Evolutionary conservation across 2,329 filamentous ascomycete species (phyloP).

Genomic region (Trichoderma breve): DNA sequence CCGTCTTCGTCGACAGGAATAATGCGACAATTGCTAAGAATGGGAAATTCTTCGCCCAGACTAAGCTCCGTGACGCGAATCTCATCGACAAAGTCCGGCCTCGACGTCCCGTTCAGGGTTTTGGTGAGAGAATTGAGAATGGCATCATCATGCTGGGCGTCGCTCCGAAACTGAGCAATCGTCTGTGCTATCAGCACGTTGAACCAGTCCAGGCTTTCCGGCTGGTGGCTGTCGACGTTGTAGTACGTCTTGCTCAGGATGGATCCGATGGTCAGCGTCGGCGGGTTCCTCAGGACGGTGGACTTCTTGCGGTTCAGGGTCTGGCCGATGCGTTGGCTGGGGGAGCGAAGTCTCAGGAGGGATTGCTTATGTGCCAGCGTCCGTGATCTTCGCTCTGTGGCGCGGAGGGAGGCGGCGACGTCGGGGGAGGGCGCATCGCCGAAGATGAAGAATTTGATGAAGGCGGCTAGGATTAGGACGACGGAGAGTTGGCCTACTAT

Average conservation of each 20-base stretch:
- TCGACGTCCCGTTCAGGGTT: conserved; percentile 79
- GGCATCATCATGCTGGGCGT: conserved; percentile 87
- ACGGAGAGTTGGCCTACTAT: conserved; percentile 91
- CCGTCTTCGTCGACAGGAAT: conserved; percentile 87
- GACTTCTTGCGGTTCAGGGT: conserved; percentile 64
- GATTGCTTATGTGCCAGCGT: conserved; percentile 76
- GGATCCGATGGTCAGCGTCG: conserved; percentile 82
- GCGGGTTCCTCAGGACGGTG: conserved; percentile 69
- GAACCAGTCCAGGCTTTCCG: conserved; percentile 97
- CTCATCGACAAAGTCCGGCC: conserved; percentile 89
- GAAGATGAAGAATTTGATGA: conserved; percentile 99
- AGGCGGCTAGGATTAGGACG: conserved; percentile 83
- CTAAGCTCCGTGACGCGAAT: conserved; percentile 93
- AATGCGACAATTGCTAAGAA: conserved; percentile 96
- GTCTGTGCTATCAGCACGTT: conserved; percentile 96
- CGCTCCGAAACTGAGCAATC: conserved; percentile 89
- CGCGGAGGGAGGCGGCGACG: conserved; percentile 71
- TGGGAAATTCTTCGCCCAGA: conserved; percentile 94
- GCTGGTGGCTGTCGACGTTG: conserved; percentile 91
- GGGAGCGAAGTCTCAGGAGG: conserved; percentile 59
- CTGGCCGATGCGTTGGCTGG: conserved; percentile 41
- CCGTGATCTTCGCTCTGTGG: conserved; percentile 69
- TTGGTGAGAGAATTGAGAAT: conserved; percentile 83
- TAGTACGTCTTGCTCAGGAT: conserved; percentile 98
- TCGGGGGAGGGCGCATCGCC: conserved; percentile 86